Percentiles rank a stretch among this genome's conserved stretches.
Evolutionary conservation across 108 stramenopile genomes (phyloP).

Genomic region (Cyclostephanos tholiformis): DNA sequence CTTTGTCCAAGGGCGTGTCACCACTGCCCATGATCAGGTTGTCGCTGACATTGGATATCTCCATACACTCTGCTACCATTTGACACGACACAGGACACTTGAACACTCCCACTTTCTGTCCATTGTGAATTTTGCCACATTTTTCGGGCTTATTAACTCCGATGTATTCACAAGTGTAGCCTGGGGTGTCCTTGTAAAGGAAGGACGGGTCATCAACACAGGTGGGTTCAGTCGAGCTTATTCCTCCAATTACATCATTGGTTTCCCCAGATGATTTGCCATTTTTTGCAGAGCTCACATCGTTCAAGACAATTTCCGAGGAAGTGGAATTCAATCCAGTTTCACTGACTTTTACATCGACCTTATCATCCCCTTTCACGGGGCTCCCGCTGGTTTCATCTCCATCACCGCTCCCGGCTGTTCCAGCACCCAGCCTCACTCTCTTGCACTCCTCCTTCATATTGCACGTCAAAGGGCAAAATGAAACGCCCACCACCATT

Average conservation of each 20-base stretch:
- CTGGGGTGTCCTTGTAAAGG: conserved; percentile 25
- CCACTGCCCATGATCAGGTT: background rate
- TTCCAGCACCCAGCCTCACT: background rate
- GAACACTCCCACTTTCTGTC: conserved; percentile 25
- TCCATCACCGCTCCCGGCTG: background rate
- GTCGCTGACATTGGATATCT: background rate
- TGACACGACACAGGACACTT: conserved; percentile 33
- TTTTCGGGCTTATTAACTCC: conserved; percentile 28
- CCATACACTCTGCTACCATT: conserved; percentile 25
- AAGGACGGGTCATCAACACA: conserved; percentile 29
- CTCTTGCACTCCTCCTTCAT: conserved; percentile 37
- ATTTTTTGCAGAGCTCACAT: background rate
- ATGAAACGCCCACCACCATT: conserved; percentile 20
- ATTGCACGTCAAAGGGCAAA: conserved; percentile 33
- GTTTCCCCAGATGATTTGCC: background rate
- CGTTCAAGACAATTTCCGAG: background rate
- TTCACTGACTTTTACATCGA: background rate
- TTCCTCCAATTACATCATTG: background rate
- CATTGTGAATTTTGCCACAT: conserved; percentile 28
- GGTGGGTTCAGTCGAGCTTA: background rate
- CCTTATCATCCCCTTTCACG: background rate
- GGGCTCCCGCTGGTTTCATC: background rate
- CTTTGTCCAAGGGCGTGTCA: background rate
- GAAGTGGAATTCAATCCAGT: background rate
- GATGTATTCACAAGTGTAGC: conserved; percentile 39